Conservation (phyloP, 495 filamentous ascomycete genomes). For the Immersiella caudata region DNA sequence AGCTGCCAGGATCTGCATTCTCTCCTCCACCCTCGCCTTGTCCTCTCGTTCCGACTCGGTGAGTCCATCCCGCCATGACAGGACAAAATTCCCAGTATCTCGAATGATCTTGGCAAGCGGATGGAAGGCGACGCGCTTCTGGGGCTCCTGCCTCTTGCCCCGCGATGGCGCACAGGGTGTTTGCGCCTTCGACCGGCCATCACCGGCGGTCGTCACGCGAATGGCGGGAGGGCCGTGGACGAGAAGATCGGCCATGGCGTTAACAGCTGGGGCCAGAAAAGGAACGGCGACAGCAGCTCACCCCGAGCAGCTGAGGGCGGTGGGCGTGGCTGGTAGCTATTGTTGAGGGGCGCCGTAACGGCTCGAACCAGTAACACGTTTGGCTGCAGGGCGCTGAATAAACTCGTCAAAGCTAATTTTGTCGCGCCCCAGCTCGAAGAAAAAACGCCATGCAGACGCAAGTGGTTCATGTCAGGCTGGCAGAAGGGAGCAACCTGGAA, state of each 20-base stretch:
- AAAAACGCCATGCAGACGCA: neutral
- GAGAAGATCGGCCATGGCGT: conserved; percentile 34
- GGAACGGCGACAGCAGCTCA: conserved; percentile 1
- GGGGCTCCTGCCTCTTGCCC: conserved; percentile 22
- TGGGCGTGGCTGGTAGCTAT: neutral
- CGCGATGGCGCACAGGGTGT: neutral
- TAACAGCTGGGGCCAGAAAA: neutral
- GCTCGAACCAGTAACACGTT: neutral
- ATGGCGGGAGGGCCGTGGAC: conserved; percentile 25
- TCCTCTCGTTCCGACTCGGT: conserved; percentile 57
- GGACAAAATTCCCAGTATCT: conserved; percentile 49
- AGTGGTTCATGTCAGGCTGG: neutral
- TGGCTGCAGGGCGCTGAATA: conserved; percentile 1
- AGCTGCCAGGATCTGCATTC: conserved; percentile 63
- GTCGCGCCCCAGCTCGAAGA: neutral
- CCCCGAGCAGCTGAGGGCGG: neutral
- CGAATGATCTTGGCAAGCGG: conserved; percentile 31
- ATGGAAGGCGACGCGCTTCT: conserved; percentile 19
- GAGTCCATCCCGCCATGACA: conserved; percentile 58
- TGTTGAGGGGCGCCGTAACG: neutral
- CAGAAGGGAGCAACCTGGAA: neutral
- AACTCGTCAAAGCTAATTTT: conserved; percentile 1
- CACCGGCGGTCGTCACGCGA: conserved; percentile 16
- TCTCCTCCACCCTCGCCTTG: conserved; percentile 56
- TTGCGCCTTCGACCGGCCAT: conserved; percentile 18